phyloP scores from a whole-genome alignment of 768 basidiomycete species.

The Auriscalpium vulgare region DNA sequence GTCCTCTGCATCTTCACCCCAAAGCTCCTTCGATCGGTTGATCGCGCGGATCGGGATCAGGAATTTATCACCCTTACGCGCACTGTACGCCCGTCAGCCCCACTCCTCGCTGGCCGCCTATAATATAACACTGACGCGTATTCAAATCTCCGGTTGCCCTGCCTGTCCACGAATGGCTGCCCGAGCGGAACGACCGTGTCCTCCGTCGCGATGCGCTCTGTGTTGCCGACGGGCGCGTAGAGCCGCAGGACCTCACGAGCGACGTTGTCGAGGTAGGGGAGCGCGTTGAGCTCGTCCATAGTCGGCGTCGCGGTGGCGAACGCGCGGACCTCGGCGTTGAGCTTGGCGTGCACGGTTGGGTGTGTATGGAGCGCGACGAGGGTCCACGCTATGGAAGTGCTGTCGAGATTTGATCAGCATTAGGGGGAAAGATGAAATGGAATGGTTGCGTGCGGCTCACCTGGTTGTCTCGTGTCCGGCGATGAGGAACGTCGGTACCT shows the following conservation, averaged over 20 bases:
- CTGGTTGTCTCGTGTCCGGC: constrained; percentile 17
- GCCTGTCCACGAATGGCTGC: background rate
- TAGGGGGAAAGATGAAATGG: background rate
- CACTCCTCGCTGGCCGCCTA: background rate
- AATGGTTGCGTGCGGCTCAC: background rate
- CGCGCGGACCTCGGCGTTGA: constrained; percentile 26
- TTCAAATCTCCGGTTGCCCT: background rate
- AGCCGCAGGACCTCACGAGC: constrained; percentile 16
- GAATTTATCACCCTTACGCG: constrained; percentile 13
- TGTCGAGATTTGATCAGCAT: background rate
- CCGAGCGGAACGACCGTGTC: background rate
- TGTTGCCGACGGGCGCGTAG: constrained; percentile 13
- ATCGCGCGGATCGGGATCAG: constrained; percentile 18
- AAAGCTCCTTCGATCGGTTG: constrained; percentile 22
- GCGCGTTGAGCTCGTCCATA: constrained; percentile 24
- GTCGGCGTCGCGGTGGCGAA: constrained; percentile 14
- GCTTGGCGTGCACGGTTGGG: constrained; percentile 25
- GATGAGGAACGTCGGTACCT: constrained; percentile 14
- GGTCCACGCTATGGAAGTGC: constrained; percentile 21
- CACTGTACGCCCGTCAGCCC: background rate
- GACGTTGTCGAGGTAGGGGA: constrained; percentile 26
- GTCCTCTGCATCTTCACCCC: constrained; percentile 26
- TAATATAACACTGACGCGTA: background rate
- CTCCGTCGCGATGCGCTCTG: constrained; percentile 7
- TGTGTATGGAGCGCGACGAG: constrained; percentile 24